Base-by-base conservation (phyloP, 2,329 filamentous ascomycete species). In the Colletotrichum tropicale region DNA sequence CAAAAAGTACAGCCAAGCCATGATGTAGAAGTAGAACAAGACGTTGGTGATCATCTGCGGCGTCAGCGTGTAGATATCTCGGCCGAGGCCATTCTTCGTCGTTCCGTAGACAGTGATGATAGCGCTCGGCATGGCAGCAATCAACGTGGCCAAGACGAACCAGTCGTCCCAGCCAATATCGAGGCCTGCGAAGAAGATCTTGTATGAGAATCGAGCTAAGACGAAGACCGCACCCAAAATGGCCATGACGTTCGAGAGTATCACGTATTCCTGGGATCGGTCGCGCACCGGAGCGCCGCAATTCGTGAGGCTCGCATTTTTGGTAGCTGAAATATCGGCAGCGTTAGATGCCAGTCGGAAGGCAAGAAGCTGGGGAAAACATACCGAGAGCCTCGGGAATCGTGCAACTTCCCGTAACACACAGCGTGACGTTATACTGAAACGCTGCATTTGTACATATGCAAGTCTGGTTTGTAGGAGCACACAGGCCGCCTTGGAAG, bases 41-140 rank as follows among this genome's bases (percentile, higher is more conserved):
- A 88, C 85, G 1, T 80, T 80, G 48, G 85, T 87, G 66, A 90
- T 84, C 21, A 83, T 74, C 2, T 83, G 80, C 2, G 82, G 81
- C 1, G 80, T 74, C 8, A 89, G 77, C 5, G 86, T 86, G 87
- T 87, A 89, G 18, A 89, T 84, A 65, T 89, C 88, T 38, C 77
- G 82, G 12, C 87, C 87, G 4, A 88, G 80, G 4, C 88, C 88
- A 72, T 85, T 80, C 67, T 81, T 78, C 0, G 77, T 78, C 16
- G 78, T 77, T 13, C 81, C 80, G 64, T 81, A 76, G 24, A 80
- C 75, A 66, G 80, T 82, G 62, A 85, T 81, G 75, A 82, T 70
- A 5, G 77, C 80, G 71, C 78, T 81, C 7, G 83, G 81, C 5
- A 82, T 77, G 43, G 80, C 82, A 7, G 78, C 70, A 30, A 83